phyloP scores from a whole-genome alignment of 306 rosid genomes.

The Nissolia schottii region DNA sequence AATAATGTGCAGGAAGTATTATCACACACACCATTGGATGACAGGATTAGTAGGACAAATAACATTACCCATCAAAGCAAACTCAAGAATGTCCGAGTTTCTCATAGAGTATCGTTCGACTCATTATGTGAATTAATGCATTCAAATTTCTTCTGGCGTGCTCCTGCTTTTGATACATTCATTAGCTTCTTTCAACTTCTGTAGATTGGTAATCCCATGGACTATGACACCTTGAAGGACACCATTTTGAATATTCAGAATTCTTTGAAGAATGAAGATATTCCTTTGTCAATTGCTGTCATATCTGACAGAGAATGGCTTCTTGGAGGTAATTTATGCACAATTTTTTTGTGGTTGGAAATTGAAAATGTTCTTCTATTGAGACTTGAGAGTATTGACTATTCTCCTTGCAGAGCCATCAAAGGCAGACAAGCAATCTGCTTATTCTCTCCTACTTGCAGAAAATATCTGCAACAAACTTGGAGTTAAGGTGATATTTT shows the following conservation, averaged over 20 bases:
- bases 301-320: constrained; percentile 89
- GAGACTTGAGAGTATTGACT: constrained; percentile 34
- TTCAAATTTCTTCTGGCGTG: constrained; percentile 21
- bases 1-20: constrained; percentile 65
- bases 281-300: constrained; percentile 73
- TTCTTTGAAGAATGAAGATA: constrained; percentile 42
- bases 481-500: constrained; percentile 66
- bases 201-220: constrained; percentile 90
- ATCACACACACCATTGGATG: constrained; percentile 66
- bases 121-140: constrained; percentile 4
- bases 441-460: constrained; percentile 84
- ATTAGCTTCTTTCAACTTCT: constrained; percentile 13
- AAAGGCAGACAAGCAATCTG: constrained; percentile 82
- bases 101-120: constrained; percentile 63
- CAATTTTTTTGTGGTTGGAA: constrained; percentile 11
- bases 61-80: constrained; percentile 39
- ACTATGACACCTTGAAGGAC: constrained; percentile 70
- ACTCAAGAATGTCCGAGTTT: constrained; percentile 67
- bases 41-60: constrained; percentile 47
- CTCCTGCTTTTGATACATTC: constrained; percentile 12
- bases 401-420: constrained; percentile 61
- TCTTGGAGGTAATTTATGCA: constrained; percentile 61
- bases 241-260: constrained; percentile 61
- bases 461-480: constrained; percentile 74
- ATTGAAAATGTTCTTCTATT: constrained; percentile 22